Conservation (phyloP, 768 basidiomycete species). For the Termitomyces sp. region DNA sequence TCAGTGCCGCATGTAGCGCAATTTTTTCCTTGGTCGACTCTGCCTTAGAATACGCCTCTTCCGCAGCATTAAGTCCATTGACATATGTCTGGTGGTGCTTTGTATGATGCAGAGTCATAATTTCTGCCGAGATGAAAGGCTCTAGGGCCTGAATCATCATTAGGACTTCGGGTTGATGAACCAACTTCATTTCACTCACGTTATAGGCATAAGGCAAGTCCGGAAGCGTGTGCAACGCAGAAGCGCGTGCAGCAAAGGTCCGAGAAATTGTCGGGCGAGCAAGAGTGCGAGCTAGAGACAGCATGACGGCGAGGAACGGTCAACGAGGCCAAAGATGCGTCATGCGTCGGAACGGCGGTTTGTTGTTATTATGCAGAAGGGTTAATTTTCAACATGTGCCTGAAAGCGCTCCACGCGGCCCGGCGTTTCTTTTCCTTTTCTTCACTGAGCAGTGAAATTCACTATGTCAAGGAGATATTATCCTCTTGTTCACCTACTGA, state of each 20-base stretch:
- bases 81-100: conserved; percentile 95
- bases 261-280: conserved; percentile 44
- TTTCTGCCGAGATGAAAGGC: conserved; percentile 86
- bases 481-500: no score
- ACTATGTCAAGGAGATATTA: no score
- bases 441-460: no score
- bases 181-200: conserved; percentile 33
- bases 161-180: background rate
- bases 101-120: conserved; percentile 91
- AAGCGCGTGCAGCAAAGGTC: conserved; percentile 34
- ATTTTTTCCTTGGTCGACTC: conserved; percentile 72
- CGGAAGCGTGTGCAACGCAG: conserved; percentile 70
- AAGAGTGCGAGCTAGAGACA: conserved; percentile 41
- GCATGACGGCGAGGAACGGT: conserved; percentile 31
- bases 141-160: conserved; percentile 65
- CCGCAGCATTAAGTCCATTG: conserved; percentile 90
- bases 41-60: conserved; percentile 71
- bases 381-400: background rate
- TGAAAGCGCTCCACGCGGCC: no score
- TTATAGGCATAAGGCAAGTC: conserved; percentile 78
- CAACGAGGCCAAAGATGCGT: conserved; percentile 9
- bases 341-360: conserved; percentile 13
- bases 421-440: no score
- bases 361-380: background rate
- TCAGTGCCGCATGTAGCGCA: conserved; percentile 84